A percentile compares a stretch with the other conserved stretches of the same genome.
Evolutionary conservation across 208 protist genomes (phyloP).

Genomic region (Crithidia expoeki): DNA sequence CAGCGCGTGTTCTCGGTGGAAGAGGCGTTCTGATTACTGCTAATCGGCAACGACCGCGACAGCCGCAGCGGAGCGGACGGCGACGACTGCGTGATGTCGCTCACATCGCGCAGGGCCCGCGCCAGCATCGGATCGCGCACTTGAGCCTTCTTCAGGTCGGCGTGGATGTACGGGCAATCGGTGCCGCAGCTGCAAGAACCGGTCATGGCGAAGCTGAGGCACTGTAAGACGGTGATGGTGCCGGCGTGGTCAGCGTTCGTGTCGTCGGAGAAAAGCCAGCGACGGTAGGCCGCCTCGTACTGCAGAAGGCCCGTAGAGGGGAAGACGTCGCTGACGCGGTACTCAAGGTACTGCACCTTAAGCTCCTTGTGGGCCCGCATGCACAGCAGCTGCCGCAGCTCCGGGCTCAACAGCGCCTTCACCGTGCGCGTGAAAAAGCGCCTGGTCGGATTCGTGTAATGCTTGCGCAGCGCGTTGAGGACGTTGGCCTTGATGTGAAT

Average conservation of each 20-base stretch:
- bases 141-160: constrained; percentile 41
- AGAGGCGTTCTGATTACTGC: constrained; percentile 10
- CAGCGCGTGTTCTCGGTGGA: constrained; percentile 10
- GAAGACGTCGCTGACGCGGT: constrained; percentile 50
- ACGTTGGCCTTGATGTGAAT: constrained; percentile 56
- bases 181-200: constrained; percentile 40
- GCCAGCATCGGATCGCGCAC: constrained; percentile 49
- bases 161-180: constrained; percentile 50
- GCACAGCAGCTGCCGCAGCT: constrained; percentile 52
- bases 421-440: constrained; percentile 56
- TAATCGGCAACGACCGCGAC: constrained; percentile 17
- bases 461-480: constrained; percentile 46
- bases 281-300: constrained; percentile 54
- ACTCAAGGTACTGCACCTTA: constrained; percentile 69
- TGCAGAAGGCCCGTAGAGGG: constrained; percentile 43
- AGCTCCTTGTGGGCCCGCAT: constrained; percentile 47
- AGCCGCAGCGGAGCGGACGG: constrained; percentile 1
- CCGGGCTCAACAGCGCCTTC: constrained; percentile 45
- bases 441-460: constrained; percentile 48
- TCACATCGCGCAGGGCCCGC: constrained; percentile 44
- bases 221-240: constrained; percentile 42
- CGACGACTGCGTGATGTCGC: constrained; percentile 25
- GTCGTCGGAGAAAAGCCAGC: constrained; percentile 56
- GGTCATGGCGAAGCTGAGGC: constrained; percentile 38
- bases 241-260: constrained; percentile 21